Evolutionary conservation across 768 basidiomycete species (phyloP).

Genomic region (Peribolospora kevripleyi): DNA sequence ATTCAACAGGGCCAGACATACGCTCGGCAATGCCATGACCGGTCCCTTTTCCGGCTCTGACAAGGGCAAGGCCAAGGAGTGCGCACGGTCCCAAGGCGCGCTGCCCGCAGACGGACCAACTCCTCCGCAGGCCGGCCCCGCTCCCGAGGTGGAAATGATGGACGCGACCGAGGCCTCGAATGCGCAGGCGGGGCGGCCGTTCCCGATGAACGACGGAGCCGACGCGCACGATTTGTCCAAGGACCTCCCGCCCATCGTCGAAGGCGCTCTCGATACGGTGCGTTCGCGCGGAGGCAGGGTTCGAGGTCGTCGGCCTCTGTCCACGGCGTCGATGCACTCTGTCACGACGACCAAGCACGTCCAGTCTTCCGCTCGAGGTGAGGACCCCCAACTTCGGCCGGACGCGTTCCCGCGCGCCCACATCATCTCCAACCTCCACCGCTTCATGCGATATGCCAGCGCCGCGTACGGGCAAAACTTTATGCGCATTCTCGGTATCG

Average conservation of each 20-base stretch:
- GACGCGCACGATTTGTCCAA: neutral
- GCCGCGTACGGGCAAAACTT: constrained; percentile 11
- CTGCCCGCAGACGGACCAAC: constrained; percentile 21
- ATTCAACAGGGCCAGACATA: constrained; percentile 41
- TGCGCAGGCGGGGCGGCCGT: too few relatives aligned
- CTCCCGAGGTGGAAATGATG: too few relatives aligned
- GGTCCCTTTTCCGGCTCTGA: too few relatives aligned
- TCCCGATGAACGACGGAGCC: too few relatives aligned
- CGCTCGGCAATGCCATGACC: constrained; percentile 3
- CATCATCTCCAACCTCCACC: constrained; percentile 16
- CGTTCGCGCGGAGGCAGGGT: neutral
- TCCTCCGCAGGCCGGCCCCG: constrained; percentile 42
- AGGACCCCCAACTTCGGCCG: constrained; percentile 3
- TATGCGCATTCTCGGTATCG: constrained; percentile 17
- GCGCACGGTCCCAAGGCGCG: neutral
- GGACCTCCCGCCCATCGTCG: neutral
- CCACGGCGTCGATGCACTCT: neutral
- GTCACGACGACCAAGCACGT: neutral
- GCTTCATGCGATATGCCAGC: constrained; percentile 17
- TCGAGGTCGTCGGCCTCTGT: neutral
- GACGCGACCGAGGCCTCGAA: too few relatives aligned
- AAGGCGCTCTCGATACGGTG: neutral
- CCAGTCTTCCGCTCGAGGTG: neutral
- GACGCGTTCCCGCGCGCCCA: constrained; percentile 4
- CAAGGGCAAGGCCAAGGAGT: neutral